Percentiles rank a stretch among this genome's conserved stretches.
These are phyloP conservation scores for Kondoa subrosea DNA, from an alignment of 768 basidiomycete genomes.

Conservation along the genomic window DNA sequence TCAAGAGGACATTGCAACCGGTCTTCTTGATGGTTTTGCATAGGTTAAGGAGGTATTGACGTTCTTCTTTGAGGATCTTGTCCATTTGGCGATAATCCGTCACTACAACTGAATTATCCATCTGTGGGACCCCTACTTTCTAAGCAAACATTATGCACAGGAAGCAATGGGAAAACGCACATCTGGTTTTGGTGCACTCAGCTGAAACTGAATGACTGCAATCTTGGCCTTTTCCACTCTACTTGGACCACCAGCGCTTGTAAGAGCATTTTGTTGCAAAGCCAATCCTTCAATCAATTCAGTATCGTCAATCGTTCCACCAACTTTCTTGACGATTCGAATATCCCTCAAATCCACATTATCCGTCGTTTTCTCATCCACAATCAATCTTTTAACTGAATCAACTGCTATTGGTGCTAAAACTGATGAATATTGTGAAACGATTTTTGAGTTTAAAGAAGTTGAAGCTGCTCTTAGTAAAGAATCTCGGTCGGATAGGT, in stretches of 20 bases:
- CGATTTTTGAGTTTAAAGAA: conserved; percentile 96
- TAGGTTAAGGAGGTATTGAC: conserved; percentile 89
- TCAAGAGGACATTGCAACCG: conserved; percentile 96
- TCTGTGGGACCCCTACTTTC: no score
- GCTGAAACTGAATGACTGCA: conserved; percentile 92
- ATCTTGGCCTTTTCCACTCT: conserved; percentile 98
- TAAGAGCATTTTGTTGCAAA: conserved; percentile 86
- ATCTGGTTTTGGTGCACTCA: conserved; percentile 93
- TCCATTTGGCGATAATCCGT: conserved; percentile 99
- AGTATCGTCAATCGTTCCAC: conserved; percentile 97
- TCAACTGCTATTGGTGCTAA: conserved; percentile 97
- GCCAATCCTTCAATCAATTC: conserved; percentile 73
- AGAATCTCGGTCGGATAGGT: conserved; percentile 67
- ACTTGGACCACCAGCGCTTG: conserved; percentile 76
- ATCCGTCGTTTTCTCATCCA: conserved; percentile 42
- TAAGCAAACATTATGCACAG: conserved; percentile 3
- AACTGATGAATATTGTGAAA: conserved; percentile 95
- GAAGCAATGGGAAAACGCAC: conserved; percentile 38
- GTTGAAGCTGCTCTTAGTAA: conserved; percentile 86
- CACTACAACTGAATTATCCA: conserved; percentile 99
- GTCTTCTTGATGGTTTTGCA: conserved; percentile 99
- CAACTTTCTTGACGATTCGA: conserved; percentile 92
- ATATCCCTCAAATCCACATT: conserved; percentile 95
- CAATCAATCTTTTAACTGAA: conserved; percentile 77
- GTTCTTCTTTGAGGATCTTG: conserved; percentile 97